Percentiles rank a stretch among this genome's conserved stretches.
Conservation (phyloP, 257 asterid genomes). For the Plectranthus barbatus region DNA sequence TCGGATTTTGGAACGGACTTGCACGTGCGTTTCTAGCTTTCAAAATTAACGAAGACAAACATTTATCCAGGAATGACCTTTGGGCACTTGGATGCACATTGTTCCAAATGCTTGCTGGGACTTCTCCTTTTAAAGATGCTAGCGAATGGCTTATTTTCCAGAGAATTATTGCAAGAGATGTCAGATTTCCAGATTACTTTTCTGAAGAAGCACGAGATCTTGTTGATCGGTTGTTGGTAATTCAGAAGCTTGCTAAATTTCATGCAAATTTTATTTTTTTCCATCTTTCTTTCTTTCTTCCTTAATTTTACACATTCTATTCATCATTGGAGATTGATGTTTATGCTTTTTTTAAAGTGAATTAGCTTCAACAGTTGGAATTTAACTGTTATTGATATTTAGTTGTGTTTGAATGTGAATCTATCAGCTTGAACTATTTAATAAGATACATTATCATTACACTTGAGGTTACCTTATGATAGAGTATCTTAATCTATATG, state of each 20-base stretch:
- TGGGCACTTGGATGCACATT: slow-evolving; percentile 99
- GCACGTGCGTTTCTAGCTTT: not conserved
- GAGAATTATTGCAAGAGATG: slow-evolving; percentile 85
- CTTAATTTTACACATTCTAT: not conserved
- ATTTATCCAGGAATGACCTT: slow-evolving; percentile 76
- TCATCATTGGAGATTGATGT: not conserved
- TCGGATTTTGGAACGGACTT: not conserved
- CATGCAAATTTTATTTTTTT: not conserved
- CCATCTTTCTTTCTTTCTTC: not conserved
- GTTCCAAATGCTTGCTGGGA: slow-evolving; percentile 98
- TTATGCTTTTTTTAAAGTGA: not conserved
- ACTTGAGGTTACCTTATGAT: not conserved
- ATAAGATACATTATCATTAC: not conserved
- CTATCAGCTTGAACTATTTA: not conserved
- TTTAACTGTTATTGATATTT: not conserved
- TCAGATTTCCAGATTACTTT: slow-evolving; percentile 77
- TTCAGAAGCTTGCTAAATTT: slow-evolving; percentile 7
- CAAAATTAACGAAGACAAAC: slow-evolving; percentile 3
- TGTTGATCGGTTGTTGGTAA: slow-evolving; percentile 83
- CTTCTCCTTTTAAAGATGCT: slow-evolving; percentile 92
- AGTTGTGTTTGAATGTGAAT: not conserved
- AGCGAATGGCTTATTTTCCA: slow-evolving; percentile 99
- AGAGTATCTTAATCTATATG: not conserved
- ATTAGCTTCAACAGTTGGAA: not conserved
- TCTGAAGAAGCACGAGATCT: slow-evolving; percentile 86